phyloP scores from a whole-genome alignment of 495 filamentous ascomycete species.

The Aspergillus bertholletiae region DNA sequence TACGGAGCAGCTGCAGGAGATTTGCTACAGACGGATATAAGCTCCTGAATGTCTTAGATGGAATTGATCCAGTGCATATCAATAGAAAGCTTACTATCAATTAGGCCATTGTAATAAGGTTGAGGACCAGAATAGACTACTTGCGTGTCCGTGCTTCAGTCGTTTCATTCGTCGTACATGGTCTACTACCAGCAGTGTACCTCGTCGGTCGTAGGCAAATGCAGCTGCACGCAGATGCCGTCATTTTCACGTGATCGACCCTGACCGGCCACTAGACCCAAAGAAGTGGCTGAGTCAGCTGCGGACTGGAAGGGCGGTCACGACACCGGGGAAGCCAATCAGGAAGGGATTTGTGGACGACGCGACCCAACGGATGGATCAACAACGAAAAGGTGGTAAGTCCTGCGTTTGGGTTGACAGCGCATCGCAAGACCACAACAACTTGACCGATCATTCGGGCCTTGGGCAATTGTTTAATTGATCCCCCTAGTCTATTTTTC shows the following conservation, averaged over 20 bases:
- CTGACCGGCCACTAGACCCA: slow-evolving; percentile 14
- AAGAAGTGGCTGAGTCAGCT: slow-evolving; percentile 23
- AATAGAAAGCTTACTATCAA: too few species aligned
- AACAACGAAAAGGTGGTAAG: slow-evolving; percentile 28
- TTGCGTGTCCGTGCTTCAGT: too few species aligned
- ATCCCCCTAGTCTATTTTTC: not conserved
- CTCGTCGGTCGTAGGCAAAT: too few species aligned
- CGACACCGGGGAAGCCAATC: slow-evolving; percentile 27
- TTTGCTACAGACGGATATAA: too few species aligned
- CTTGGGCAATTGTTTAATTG: slow-evolving; percentile 20
- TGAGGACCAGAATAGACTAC: too few species aligned
- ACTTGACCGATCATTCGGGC: slow-evolving; percentile 15
- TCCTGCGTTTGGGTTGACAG: slow-evolving; percentile 19
- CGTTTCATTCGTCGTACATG: too few species aligned
- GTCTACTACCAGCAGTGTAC: too few species aligned
- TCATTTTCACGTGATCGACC: slow-evolving; percentile 13
- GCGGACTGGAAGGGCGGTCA: slow-evolving; percentile 14
- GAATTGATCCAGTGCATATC: too few species aligned
- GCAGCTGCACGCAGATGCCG: too few species aligned
- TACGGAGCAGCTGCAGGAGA: too few species aligned
- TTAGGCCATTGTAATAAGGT: too few species aligned
- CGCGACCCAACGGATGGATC: slow-evolving; percentile 42
- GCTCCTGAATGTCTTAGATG: too few species aligned
- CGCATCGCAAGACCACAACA: slow-evolving; percentile 19
- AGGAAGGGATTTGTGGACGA: slow-evolving; percentile 15